Base-by-base conservation (phyloP, 306 rosid genomes). In the Phaseolus lunatus region DNA sequence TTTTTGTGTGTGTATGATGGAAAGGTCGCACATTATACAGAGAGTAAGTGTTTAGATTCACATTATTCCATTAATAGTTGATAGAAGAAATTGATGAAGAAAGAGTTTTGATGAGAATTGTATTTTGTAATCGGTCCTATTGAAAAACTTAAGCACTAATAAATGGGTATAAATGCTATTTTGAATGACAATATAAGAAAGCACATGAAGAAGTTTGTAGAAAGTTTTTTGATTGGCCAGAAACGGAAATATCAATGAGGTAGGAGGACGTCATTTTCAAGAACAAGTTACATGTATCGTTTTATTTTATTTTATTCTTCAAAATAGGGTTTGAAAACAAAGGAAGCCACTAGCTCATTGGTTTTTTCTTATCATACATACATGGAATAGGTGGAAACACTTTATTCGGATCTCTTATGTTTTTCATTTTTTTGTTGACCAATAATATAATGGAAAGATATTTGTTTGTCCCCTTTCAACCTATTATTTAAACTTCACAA, bases 251-350 rank as follows among this genome's bases (percentile, higher is more conserved):
- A 61, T 61, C 67, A 61, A 61, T 31, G 67, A 29, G 43, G 43
- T 61, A 29, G 67, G 67, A 29, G 44, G 44, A 16, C 2, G 67
- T 61, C 67, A 61, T 61, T 61, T 61, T 61, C 44, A 29, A 61
- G 44, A 61, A 61, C 44, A 63, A 63, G 26, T 16, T 61, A 2
- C 2, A 20, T n/a, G 3, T 7, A 7, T 23, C 23, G 1, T 2
- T 24, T 57, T 24, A 12, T 57, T 29, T 62, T 58, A 26, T 58
- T 56, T 56, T 59, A 31, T 62, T 33, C 31, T 62, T 29, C 19
- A 33, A 18, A n/a, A 2, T 33, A 7, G 5, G 47, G 26, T 63
- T 33, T 63, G 47, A 35, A 63, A 63, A 33, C 47, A 63, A 33
- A 27, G 24, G 24, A 63, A 33, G 16, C 26, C 69, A 63, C 69